These are phyloP conservation scores for Obelidium mucronatum DNA, from an alignment of 192 early-diverging fungal genomes.

Conservation along the genomic window DNA sequence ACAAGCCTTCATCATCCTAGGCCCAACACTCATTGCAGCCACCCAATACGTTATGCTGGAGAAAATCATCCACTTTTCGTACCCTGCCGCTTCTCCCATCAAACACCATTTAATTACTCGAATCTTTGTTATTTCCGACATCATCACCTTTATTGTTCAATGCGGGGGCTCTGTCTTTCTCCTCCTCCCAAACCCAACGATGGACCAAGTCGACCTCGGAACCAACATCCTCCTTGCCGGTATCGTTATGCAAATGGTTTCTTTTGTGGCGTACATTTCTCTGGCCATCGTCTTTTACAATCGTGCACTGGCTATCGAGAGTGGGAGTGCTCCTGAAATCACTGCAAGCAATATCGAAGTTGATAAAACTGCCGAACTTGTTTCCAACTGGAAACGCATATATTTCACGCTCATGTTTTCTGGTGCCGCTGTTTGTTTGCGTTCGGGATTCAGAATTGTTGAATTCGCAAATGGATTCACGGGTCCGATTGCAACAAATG, in stretches of 20 bases:
- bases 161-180: conserved; percentile 33
- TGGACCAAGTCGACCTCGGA: neutral
- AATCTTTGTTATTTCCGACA: conserved; percentile 40
- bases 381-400: neutral
- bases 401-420: neutral
- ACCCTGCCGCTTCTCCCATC: conserved; percentile 28
- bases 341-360: too few relatives aligned
- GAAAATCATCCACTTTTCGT: conserved; percentile 12
- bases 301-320: neutral
- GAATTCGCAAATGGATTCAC: conserved; percentile 40
- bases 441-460: conserved; percentile 39
- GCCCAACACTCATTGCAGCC: conserved; percentile 41
- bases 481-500: conserved; percentile 34
- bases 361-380: too few relatives aligned
- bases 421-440: conserved; percentile 4
- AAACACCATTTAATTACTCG: conserved; percentile 13
- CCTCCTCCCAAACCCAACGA: neutral
- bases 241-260: conserved; percentile 38
- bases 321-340: neutral
- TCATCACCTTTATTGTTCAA: conserved; percentile 36
- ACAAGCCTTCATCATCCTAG: conserved; percentile 32
- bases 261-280: conserved; percentile 21
- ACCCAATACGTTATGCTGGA: conserved; percentile 36
- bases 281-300: conserved; percentile 31
- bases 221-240: conserved; percentile 34